Conservation (phyloP, 805 yeast genomes). For the Yamadazyma endophytica region DNA sequence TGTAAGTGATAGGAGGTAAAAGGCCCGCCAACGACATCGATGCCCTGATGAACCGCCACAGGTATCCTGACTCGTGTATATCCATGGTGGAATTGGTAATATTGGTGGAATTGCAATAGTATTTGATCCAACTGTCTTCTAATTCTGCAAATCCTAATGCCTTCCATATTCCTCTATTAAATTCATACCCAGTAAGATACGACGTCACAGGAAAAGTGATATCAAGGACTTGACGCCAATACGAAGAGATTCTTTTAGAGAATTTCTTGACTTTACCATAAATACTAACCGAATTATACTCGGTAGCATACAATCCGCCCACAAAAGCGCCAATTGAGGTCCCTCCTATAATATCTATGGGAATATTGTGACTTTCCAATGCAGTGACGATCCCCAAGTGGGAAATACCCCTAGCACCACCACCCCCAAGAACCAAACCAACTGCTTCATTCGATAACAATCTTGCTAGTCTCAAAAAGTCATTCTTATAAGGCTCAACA, state of each 20-base stretch:
- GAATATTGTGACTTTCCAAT: conserved; percentile 86
- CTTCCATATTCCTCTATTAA: conserved; percentile 97
- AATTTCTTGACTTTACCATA: conserved; percentile 88
- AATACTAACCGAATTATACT: conserved; percentile 85
- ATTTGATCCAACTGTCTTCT: conserved; percentile 93
- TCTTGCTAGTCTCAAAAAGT: conserved; percentile 85
- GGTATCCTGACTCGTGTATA: conserved; percentile 84
- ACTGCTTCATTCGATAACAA: conserved; percentile 89
- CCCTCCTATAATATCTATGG: conserved; percentile 92
- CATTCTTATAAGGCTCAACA: conserved; percentile 67
- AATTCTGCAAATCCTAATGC: conserved; percentile 87
- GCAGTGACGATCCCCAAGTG: conserved; percentile 92
- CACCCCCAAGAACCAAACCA: conserved; percentile 94
- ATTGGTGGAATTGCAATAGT: conserved; percentile 87
- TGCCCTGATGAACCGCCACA: conserved; percentile 94
- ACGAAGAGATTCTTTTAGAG: conserved; percentile 71
- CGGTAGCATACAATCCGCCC: conserved; percentile 92
- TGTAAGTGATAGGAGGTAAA: conserved; percentile 81
- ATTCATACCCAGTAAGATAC: conserved; percentile 95
- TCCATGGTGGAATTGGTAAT: conserved; percentile 95
- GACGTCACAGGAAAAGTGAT: conserved; percentile 92
- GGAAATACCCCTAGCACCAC: conserved; percentile 93
- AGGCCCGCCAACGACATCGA: conserved; percentile 96
- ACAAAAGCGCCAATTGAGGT: conserved; percentile 95
- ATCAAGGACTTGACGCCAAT: conserved; percentile 83